phyloP scores from a whole-genome alignment of 1,284 basidiomycete species.

The Uromyces viciae-fabae region DNA sequence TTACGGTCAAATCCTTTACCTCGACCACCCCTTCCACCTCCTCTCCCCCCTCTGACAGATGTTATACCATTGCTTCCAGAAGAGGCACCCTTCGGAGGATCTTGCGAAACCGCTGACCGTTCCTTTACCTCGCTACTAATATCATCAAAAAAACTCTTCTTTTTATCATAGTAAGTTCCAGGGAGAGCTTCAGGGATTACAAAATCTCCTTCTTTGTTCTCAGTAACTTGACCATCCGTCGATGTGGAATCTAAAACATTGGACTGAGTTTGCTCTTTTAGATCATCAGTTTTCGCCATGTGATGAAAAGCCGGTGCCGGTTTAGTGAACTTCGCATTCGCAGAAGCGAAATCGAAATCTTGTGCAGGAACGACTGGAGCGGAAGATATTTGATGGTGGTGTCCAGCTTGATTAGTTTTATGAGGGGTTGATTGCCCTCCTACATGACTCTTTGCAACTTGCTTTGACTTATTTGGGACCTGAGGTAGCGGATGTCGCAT shows the following conservation, averaged over 20 bases:
- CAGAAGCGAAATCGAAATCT: conserved; percentile 37
- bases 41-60: background rate
- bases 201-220: conserved; percentile 17
- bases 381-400: background rate
- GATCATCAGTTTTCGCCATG: background rate
- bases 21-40: conserved; percentile 5
- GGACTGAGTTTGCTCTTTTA: background rate
- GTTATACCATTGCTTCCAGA: background rate
- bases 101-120: conserved; percentile 14
- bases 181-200: conserved; percentile 33
- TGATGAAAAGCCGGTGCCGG: background rate
- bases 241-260: background rate
- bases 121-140: conserved; percentile 42
- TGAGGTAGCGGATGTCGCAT: conserved; percentile 27
- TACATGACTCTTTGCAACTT: background rate
- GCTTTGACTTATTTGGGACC: conserved; percentile 7
- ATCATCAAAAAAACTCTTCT: conserved; percentile 44
- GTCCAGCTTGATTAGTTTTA: background rate
- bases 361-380: conserved; percentile 23
- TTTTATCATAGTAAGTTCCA: conserved; percentile 38
- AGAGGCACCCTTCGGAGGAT: background rate
- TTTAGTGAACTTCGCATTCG: conserved; percentile 37
- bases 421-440: background rate
- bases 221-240: background rate
- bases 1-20: conserved; percentile 36